phyloP scores from a whole-genome alignment of 1,139 yeast genomes.

The Saccharomyces hybrid region DNA sequence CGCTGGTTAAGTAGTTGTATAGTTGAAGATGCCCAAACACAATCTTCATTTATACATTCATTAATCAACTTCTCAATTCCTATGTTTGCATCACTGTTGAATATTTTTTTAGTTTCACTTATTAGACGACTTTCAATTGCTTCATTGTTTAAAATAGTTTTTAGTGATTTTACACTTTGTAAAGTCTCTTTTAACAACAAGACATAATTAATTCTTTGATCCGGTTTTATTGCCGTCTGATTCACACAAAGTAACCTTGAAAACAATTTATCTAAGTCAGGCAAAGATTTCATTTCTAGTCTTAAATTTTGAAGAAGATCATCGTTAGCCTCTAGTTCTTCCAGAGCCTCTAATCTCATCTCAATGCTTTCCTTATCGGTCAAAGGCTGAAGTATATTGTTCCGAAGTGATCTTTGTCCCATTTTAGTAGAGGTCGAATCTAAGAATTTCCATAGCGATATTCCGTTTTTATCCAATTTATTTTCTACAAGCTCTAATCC shows the following conservation, averaged over 20 bases:
- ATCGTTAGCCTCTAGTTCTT: constrained; percentile 29
- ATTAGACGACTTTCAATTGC: constrained; percentile 19
- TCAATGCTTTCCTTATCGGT: constrained; percentile 34
- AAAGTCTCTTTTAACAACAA: constrained; percentile 35
- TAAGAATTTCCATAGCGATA: constrained; percentile 34
- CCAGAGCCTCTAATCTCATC: constrained; percentile 34
- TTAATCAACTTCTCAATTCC: constrained; percentile 28
- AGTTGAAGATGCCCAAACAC: constrained; percentile 37
- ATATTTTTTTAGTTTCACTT: constrained; percentile 30
- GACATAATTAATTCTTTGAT: constrained; percentile 37
- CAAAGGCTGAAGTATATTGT: constrained; percentile 40
- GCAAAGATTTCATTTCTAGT: constrained; percentile 25
- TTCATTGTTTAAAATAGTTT: constrained; percentile 13
- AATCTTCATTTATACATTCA: constrained; percentile 36
- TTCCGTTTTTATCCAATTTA: constrained; percentile 25
- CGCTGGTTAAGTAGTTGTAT: constrained; percentile 40
- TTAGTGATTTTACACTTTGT: constrained; percentile 10
- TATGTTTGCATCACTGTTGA: constrained; percentile 24
- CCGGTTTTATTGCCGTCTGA: constrained; percentile 20
- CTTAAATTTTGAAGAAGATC: constrained; percentile 21
- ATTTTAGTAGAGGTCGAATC: constrained; percentile 39
- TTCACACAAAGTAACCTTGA: constrained; percentile 27
- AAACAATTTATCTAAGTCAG: constrained; percentile 37
- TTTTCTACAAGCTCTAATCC: constrained; percentile 37
- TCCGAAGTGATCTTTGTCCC: constrained; percentile 39